phyloP scores from a whole-genome alignment of 75 land plant genomes.

The Gnetum montanum region DNA sequence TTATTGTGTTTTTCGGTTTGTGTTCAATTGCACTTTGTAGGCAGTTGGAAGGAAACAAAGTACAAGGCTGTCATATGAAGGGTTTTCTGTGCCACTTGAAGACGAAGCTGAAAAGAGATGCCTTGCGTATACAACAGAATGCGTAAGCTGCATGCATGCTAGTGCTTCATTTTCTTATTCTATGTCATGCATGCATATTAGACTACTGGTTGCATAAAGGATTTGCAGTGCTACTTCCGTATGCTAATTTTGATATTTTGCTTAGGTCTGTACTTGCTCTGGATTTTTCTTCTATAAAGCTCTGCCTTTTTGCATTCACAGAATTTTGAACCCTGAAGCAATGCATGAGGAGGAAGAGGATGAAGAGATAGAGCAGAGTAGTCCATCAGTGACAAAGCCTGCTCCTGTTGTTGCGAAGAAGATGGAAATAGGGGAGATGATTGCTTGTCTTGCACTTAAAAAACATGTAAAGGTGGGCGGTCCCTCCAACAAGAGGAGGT shows the following conservation, averaged over 20 bases:
- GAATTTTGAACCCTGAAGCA: no score
- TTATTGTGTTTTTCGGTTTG: background rate
- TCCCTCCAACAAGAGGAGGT: constrained; percentile 10
- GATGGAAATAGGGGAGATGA: constrained; percentile 23
- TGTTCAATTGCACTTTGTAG: no score
- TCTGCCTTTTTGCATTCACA: no score
- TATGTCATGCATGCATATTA: background rate
- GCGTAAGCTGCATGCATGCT: background rate
- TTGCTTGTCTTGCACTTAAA: constrained; percentile 4
- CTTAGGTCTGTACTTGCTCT: no score
- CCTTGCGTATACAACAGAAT: constrained; percentile 35
- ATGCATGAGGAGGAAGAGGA: no score
- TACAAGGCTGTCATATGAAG: constrained; percentile 45
- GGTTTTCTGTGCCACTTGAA: constrained; percentile 64
- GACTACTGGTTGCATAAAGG: background rate
- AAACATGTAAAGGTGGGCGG: constrained; percentile 16
- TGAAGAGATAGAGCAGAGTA: no score
- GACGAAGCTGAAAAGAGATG: constrained; percentile 54
- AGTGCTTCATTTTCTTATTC: background rate
- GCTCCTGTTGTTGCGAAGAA: no score
- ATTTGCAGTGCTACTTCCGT: background rate
- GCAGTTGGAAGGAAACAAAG: constrained; percentile 38
- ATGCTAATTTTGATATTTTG: background rate
- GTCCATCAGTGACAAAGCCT: no score
- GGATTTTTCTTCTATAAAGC: no score